phyloP scores from a whole-genome alignment of 1,284 basidiomycete genomes.

The Fomitiporia mediterranea region DNA sequence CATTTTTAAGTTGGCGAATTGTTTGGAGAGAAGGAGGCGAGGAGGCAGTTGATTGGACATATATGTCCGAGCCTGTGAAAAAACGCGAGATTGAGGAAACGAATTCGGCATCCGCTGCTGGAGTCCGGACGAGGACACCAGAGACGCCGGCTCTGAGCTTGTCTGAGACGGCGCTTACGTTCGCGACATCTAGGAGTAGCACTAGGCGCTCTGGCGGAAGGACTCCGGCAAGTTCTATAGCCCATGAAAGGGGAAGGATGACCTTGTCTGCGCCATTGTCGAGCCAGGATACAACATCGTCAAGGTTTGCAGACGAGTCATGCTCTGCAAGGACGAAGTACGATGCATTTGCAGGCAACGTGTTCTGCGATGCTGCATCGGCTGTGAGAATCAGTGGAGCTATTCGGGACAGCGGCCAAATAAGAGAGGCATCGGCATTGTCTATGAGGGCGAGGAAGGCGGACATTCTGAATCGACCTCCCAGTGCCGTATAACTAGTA shows the following conservation, averaged over 20 bases:
- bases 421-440: slow-evolving; percentile 1
- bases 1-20: slow-evolving; percentile 52
- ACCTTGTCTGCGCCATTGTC: slow-evolving; percentile 77
- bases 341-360: slow-evolving; percentile 25
- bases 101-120: slow-evolving; percentile 60
- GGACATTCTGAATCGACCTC: neutral
- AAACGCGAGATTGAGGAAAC: slow-evolving; percentile 71
- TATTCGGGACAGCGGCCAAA: slow-evolving; percentile 13
- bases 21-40: slow-evolving; percentile 46
- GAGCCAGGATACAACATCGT: slow-evolving; percentile 62
- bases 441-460: slow-evolving; percentile 17
- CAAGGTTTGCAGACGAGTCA: slow-evolving; percentile 40
- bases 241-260: slow-evolving; percentile 62
- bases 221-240: slow-evolving; percentile 60
- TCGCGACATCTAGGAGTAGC: slow-evolving; percentile 68
- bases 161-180: slow-evolving; percentile 70
- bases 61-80: slow-evolving; percentile 58
- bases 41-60: slow-evolving; percentile 51
- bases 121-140: slow-evolving; percentile 72
- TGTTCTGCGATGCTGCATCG: slow-evolving; percentile 21
- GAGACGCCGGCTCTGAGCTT: slow-evolving; percentile 67
- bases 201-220: slow-evolving; percentile 73
- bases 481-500: neutral
- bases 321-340: slow-evolving; percentile 60
- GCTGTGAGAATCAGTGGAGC: slow-evolving; percentile 15